Evolutionary conservation across 345 rosid species (phyloP).

Genomic region (Arabidopsis suecica): DNA sequence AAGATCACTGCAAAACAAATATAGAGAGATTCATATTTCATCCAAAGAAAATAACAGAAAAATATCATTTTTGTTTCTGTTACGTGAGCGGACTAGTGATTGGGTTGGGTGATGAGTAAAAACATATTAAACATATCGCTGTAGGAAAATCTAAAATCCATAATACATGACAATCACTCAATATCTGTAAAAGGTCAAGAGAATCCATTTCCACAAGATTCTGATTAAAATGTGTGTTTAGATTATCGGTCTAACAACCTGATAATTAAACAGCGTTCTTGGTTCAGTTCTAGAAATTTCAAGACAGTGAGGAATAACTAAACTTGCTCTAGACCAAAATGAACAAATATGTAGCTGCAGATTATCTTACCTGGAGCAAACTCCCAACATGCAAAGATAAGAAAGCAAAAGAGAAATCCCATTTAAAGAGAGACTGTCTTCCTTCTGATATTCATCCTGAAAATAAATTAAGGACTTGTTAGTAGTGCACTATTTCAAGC

Average conservation of each 20-base stretch:
- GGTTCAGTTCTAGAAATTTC: not conserved
- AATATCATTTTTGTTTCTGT: not conserved
- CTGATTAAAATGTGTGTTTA: not conserved
- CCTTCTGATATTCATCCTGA: slow-evolving; percentile 84
- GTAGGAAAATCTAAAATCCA: not conserved
- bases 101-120: not conserved
- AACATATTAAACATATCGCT: not conserved
- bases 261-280: slow-evolving; percentile 5
- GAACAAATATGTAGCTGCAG: slow-evolving; percentile 24
- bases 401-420: slow-evolving; percentile 83
- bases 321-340: slow-evolving; percentile 8
- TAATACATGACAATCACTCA: not conserved
- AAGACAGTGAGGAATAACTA: not conserved
- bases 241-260: not conserved
- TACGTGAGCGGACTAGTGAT: not conserved
- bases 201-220: not conserved
- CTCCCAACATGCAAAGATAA: slow-evolving; percentile 76
- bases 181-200: too few species aligned
- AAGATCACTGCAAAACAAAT: slow-evolving; percentile 71
- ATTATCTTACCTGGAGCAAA: slow-evolving; percentile 74
- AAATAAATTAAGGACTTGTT: not conserved
- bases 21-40: not conserved
- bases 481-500: slow-evolving; percentile 7
- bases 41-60: not conserved
- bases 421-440: slow-evolving; percentile 77